phyloP scores from a whole-genome alignment of 306 rosid genomes.

The Rubus idaeus region DNA sequence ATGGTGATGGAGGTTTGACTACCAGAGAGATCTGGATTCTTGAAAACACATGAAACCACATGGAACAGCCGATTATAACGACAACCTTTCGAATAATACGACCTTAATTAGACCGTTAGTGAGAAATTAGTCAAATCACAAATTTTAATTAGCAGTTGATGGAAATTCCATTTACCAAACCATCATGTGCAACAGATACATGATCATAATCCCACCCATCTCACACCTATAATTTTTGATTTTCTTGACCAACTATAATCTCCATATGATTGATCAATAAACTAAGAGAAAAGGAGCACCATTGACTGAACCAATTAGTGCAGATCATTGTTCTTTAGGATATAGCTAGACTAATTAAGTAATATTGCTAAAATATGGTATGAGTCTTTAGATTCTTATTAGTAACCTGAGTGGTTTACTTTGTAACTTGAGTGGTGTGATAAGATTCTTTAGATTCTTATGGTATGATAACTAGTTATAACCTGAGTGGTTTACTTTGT shows the following conservation, averaged over 20 bases:
- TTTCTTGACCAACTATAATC: conserved; percentile 28
- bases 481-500: not conserved
- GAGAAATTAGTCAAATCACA: conserved; percentile 28
- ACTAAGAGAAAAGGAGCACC: not conserved
- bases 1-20: conserved; percentile 39
- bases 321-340: not conserved
- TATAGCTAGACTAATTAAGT: not conserved
- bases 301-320: not conserved
- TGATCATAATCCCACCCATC: conserved; percentile 22
- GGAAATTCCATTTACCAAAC: conserved; percentile 32
- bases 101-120: conserved; percentile 34
- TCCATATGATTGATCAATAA: conserved; percentile 18
- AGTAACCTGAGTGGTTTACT: not conserved
- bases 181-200: conserved; percentile 49
- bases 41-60: conserved; percentile 68
- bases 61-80: conserved; percentile 34
- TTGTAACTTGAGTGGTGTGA: no score
- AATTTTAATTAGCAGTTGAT: not conserved
- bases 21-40: conserved; percentile 28
- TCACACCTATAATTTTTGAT: conserved; percentile 23
- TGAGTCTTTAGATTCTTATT: not conserved
- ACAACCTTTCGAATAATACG: conserved; percentile 31
- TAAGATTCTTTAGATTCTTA: not conserved
- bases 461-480: no score
- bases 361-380: not conserved